Conservation (phyloP, 768 basidiomycete species). For the Hygrophorus pudorinus region DNA sequence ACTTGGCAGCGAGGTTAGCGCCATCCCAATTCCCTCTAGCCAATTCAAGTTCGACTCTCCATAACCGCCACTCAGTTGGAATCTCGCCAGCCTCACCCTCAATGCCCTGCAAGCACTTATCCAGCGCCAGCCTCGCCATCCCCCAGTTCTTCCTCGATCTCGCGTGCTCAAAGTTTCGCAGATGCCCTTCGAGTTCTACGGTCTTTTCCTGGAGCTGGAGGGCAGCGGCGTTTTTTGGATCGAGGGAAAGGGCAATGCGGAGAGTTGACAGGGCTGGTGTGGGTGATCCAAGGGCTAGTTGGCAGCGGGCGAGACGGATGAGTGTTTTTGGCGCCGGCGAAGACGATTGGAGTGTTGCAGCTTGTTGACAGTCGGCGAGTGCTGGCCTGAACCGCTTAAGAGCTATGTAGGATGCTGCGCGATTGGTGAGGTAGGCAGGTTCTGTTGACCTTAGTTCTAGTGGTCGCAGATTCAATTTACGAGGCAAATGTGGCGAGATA, state of each 20-base stretch:
- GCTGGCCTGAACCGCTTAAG: constrained; percentile 69
- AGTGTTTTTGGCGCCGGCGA: constrained; percentile 67
- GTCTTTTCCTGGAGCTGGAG: constrained; percentile 53
- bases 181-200: constrained; percentile 50
- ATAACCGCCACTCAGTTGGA: constrained; percentile 72
- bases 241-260: constrained; percentile 47
- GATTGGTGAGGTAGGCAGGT: constrained; percentile 74
- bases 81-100: constrained; percentile 69
- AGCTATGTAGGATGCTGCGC: constrained; percentile 80
- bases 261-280: constrained; percentile 59
- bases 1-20: constrained; percentile 72
- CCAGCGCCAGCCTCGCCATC: constrained; percentile 69
- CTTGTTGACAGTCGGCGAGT: constrained; percentile 70
- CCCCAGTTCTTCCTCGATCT: constrained; percentile 59
- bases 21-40: constrained; percentile 62
- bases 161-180: constrained; percentile 53
- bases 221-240: constrained; percentile 52
- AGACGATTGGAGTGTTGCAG: constrained; percentile 51
- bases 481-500: constrained; percentile 6
- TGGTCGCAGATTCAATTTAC: constrained; percentile 1
- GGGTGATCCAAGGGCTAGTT: constrained; percentile 66
- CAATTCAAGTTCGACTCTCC: constrained; percentile 72
- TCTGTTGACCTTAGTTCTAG: constrained; percentile 53
- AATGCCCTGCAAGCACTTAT: constrained; percentile 63
- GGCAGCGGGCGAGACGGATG: constrained; percentile 74